Conservation (phyloP, 1,284 basidiomycete genomes). For the Moesziomyces aphidis region DNA sequence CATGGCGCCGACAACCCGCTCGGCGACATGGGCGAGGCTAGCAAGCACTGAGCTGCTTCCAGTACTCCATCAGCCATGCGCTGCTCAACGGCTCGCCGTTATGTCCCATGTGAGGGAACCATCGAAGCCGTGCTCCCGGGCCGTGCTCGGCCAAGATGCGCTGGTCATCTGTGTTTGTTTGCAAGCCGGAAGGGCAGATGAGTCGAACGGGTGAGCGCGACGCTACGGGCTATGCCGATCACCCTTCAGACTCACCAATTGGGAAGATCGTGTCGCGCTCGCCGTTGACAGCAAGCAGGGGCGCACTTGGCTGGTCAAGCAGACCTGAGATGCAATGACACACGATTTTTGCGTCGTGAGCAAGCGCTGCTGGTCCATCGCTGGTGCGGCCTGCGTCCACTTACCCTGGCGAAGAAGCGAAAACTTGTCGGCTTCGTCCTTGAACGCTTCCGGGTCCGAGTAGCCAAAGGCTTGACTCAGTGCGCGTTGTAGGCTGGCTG, state of each 20-base stretch:
- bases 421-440: slow-evolving; percentile 24
- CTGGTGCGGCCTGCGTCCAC: neutral
- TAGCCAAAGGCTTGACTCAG: slow-evolving; percentile 37
- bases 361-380: neutral
- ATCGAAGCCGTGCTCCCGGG: slow-evolving; percentile 33
- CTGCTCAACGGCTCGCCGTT: slow-evolving; percentile 43
- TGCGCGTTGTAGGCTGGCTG: slow-evolving; percentile 36
- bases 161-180: slow-evolving; percentile 24
- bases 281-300: slow-evolving; percentile 33
- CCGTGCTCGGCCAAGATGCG: slow-evolving; percentile 42
- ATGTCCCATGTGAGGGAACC: slow-evolving; percentile 42
- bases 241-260: slow-evolving; percentile 19
- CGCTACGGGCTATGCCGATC: too few relatives aligned
- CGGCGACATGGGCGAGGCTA: neutral
- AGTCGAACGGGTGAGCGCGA: neutral
- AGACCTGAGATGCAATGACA: slow-evolving; percentile 11
- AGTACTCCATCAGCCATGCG: slow-evolving; percentile 28
- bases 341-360: neutral
- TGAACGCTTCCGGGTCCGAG: slow-evolving; percentile 26
- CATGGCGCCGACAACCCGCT: too few relatives aligned
- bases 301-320: slow-evolving; percentile 26
- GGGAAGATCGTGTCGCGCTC: slow-evolving; percentile 46
- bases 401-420: slow-evolving; percentile 35
- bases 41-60: slow-evolving; percentile 18
- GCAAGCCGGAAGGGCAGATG: neutral